Evolutionary conservation across 768 basidiomycete genomes (phyloP).

Genomic region (Russula vinacea): DNA sequence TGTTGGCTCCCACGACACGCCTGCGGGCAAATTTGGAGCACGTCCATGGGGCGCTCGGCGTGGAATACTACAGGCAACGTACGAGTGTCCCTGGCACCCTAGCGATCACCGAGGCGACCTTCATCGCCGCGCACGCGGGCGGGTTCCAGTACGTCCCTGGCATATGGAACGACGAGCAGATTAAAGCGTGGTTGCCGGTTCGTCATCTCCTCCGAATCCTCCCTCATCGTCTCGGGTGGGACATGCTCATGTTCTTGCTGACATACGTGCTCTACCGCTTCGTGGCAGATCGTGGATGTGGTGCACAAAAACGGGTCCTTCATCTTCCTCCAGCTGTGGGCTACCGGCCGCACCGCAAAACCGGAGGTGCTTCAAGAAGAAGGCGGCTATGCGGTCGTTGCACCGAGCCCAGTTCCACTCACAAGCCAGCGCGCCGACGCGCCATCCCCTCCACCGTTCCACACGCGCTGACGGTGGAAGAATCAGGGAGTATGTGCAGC

Average conservation of each 20-base stretch:
- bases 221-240: neutral
- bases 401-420: too few species aligned
- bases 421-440: neutral
- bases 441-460: neutral
- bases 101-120: slow-evolving; percentile 55
- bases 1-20: slow-evolving; percentile 55
- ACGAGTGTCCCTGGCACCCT: slow-evolving; percentile 49
- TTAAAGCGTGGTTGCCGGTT: slow-evolving; percentile 49
- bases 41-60: slow-evolving; percentile 38
- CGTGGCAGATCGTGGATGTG: slow-evolving; percentile 23
- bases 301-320: slow-evolving; percentile 39
- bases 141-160: slow-evolving; percentile 55
- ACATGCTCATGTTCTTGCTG: neutral
- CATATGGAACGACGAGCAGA: slow-evolving; percentile 59
- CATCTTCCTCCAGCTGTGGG: slow-evolving; percentile 43
- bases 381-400: slow-evolving; percentile 5
- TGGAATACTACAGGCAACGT: slow-evolving; percentile 51
- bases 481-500: slow-evolving; percentile 33
- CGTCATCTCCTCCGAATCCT: slow-evolving; percentile 11
- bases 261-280: neutral
- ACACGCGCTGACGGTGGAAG: slow-evolving; percentile 32
- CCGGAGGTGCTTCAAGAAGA: neutral
- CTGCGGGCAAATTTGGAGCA: slow-evolving; percentile 39
- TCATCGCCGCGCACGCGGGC: slow-evolving; percentile 50
- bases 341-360: slow-evolving; percentile 36